Evolutionary conservation across 495 filamentous ascomycete species (phyloP), one percentile per base, ranked within the genome.

Genomic region (Clavariopsis aquatica): DNA sequence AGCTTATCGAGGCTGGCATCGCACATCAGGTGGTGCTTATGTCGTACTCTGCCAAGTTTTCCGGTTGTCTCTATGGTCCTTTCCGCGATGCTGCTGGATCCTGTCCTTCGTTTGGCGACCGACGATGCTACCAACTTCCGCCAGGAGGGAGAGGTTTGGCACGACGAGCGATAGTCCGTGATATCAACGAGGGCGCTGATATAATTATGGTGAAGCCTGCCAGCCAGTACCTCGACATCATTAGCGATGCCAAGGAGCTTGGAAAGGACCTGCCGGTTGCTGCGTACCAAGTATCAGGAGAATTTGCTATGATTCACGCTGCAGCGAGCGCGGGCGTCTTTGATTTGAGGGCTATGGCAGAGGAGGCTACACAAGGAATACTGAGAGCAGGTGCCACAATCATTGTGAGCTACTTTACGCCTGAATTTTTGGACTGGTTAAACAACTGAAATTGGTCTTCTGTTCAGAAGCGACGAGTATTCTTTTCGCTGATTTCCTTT

Each of bases 151-250:
- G 93, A 22, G 94, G 94, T n/a, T 84, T 98, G 58, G 94, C 94
- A 26, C 87, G 93, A 51, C 87, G 94, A 59, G 95, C 95, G 17
- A 98, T 98, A 60, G 77, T 84, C 41, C 84, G 95, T 63, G 94
- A 98, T 72, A 92, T 98, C 49, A 81, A 80, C 61, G 94, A 98
- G 75, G 94, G 94, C 23, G 94, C 94, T 17, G 94, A 98, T 74
- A 92, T 96, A 66, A 96, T 98, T 71, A 97, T 98, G 95, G 94
- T 98, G 45, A 98, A 98, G 78, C 94, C 94, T 1, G 93, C 94
- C 10, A 87, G 87, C 61, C 91, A 91, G 71, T 98, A 96, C 72
- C 80, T 98, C 24, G 95, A 98, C 74, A 94, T 98, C 70, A 96
- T 98, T 68, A 88, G 88, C 56, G 94, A 98, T 76, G 95, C 94